Evolutionary conservation across 2,329 filamentous ascomycete genomes (phyloP), one percentile per base, ranked within the genome.

Genomic region (Cladophialophora bantiana): DNA sequence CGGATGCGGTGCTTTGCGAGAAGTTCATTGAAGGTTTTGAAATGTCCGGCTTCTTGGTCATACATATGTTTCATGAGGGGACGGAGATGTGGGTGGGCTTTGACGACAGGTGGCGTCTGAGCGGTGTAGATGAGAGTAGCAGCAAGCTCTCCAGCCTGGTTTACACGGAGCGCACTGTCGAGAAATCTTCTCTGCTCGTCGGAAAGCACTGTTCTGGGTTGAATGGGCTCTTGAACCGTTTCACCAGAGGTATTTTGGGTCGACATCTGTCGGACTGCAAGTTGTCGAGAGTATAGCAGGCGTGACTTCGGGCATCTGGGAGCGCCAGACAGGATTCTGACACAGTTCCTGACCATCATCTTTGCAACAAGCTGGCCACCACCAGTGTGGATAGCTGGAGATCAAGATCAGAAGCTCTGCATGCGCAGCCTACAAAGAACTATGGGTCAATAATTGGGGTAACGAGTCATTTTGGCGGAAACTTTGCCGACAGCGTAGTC

Each of bases 21-120:
- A 32, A 98, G 85, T 2, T 83, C 75, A 79, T 97, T 96, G 85
- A 98, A 99, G 40, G 89, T 95, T 3, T 82, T 79, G 73, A 98
- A 89, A 79, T 99, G 95, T 7, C 88, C 90, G 12, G 88, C 93
- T 83, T 99, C 95, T 78, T 99, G 95, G 74, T 95, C 92, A 83
- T 97, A 94, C 95, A 99, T 99, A 84, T 98, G 95, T 74, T 89
- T 88, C 93, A 99, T 97, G 36, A 98, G 82, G 0, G 93, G 90
- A 6, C 92, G 90, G 18, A 99, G 88, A 76, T 97, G 91, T 0
- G 95, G 94, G 77, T 97, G 90, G 4, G 90, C 87, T 71, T 87
- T 86, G 64, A 93, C 84, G 60, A 98, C 82, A n/a, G 89, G 87
- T 0, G 94, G 93, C 0, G 89, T 94, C 79, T 99, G 95, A 1